Evolutionary conservation across 108 stramenopile genomes (phyloP), one percentile per base, ranked within the genome.

Genomic region (Aurantiochytrium sp.): DNA sequence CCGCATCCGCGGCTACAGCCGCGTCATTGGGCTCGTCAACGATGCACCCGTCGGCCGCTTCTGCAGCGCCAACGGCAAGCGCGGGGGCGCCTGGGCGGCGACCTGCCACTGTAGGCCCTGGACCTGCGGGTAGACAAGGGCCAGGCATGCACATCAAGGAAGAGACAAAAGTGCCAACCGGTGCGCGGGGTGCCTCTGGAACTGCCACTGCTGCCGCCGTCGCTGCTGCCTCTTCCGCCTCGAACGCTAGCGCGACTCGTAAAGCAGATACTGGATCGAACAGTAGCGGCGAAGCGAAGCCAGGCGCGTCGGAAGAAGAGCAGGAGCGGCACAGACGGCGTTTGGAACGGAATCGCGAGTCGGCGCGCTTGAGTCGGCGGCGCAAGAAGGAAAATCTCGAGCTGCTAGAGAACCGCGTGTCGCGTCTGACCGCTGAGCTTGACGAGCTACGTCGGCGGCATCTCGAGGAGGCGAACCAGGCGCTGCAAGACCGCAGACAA

Each of bases 301-400:
- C 69, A 35, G 64, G 72, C n/a, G 6, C 29, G 21, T 18, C 28
- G 16, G 73, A 73, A 10, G 87, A 58, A 87, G 47, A 44, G 83
- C 69, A 89, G 23, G 91, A 94, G 44, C 90, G 94, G 35, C 93
- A 96, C 25, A 96, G 96, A 90, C 95, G 96, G 58, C 96, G 98
- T 2, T 92, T 98, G 21, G 97, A 97, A 72, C 93, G 97, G 25
- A 98, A 98, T 89, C 96, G 98, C 23, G 97, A 98, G 92, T 97
- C 97, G 18, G 98, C 98, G 5, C 94, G 97, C 3, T 92, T 96
- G 21, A 96, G 96, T 35, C 95, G 98, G 5, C 93, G 97, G 8
- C 92, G 97, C 19, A 93, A 97, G 87, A 98, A 98, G 92, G 94
- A 96, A 59, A 96, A 98, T 90, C 94, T 98, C n/a, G 97, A 97